phyloP scores from a whole-genome alignment of 2,329 filamentous ascomycete genomes.

The Pleochaeta shiraiana region DNA sequence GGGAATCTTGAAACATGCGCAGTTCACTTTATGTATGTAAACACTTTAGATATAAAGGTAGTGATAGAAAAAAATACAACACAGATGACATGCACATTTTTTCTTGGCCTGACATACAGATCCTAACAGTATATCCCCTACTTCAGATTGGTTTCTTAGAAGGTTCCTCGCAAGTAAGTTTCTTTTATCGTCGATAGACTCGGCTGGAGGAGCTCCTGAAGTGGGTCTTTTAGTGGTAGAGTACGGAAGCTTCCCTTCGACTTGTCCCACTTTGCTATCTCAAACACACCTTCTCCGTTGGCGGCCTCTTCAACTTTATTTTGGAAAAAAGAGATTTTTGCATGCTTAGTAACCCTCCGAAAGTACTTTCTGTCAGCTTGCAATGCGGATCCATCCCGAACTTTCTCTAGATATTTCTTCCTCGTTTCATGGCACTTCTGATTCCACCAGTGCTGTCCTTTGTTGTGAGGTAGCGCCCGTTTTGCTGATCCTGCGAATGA shows the following conservation, averaged over 20 bases:
- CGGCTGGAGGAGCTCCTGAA: not conserved
- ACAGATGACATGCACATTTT: too few species aligned
- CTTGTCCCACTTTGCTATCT: not conserved
- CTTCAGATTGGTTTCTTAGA: not conserved
- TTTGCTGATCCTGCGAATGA: not conserved
- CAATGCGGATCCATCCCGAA: not conserved
- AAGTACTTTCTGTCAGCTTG: not conserved
- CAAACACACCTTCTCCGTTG: not conserved
- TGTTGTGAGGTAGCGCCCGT: not conserved
- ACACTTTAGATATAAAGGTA: too few species aligned
- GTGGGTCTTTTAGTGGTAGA: not conserved
- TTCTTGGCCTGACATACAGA: too few species aligned
- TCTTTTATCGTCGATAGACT: not conserved
- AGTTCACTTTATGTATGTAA: too few species aligned
- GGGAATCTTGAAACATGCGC: too few species aligned
- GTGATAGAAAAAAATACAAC: too few species aligned
- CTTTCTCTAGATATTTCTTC: not conserved
- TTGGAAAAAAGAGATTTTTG: not conserved
- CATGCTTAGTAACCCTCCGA: not conserved
- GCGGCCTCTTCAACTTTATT: not conserved
- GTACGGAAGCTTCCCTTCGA: not conserved
- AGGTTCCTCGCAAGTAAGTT: not conserved
- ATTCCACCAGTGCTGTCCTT: not conserved
- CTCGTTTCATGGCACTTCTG: not conserved
- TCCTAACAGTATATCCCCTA: too few species aligned